Evolutionary conservation across 75 land plant genomes (phyloP), one percentile per base, ranked within the genome.

Genomic region (Cupressus sempervirens): DNA sequence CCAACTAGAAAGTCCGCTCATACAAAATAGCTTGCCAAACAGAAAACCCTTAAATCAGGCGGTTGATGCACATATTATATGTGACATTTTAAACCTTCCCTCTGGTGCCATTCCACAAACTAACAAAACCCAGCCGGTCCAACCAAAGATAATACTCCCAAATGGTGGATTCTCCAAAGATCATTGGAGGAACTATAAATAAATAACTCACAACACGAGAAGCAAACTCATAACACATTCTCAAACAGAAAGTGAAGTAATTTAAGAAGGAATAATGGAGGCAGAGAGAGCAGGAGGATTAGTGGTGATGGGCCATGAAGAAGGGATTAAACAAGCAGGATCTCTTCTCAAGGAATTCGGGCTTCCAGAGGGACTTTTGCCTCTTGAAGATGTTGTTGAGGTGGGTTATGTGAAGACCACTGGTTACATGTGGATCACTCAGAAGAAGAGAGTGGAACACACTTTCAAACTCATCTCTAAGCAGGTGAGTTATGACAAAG

Each of bases 401-500:
- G 86, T 86, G 16, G 93, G 95, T 1, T 92, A 87, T 76, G 92
- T 93, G 48, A 84, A 84, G 88, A 34, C 1, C 58, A 93, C 91
- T 1, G 95, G 95, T 20, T 93, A 89, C 86, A 87, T 93, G 88
- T 93, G 93, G 92, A 90, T 93, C 67, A 53, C 65, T 26, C 91
- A 89, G 76, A 82, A 88, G 88, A 93, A 92, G 82, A 89, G 87
- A 77, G 87, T 92, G 15, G 91, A 90, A 52, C 93, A 90, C 70
- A 32, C 14, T 3, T 88, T 88, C 88, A 82, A 82, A 72, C 29
- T 72, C 23, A 70, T 70, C 34, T 35, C 67, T 8, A 85, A 82
- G 87, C 72, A 56, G 88, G 88, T 88, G 45, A 74, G 84, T 0
- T 88, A 88, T 54, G 87, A 40, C 79, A 29, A 2, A 34, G 84